Evolutionary conservation across 306 rosid species (phyloP).

Genomic region (Sechiopsis laciniata): DNA sequence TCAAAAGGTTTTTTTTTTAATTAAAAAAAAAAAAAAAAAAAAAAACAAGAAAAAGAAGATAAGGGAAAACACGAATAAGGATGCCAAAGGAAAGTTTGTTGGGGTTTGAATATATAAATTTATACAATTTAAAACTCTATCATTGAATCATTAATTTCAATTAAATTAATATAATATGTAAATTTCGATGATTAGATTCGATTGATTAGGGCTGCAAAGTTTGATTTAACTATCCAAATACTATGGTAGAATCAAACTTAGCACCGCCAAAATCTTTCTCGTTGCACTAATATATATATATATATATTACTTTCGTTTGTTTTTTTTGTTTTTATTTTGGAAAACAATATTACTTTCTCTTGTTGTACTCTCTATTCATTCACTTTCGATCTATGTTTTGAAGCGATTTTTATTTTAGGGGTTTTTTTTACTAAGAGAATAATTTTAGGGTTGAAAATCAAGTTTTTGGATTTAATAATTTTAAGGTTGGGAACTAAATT

Average conservation of each 20-base stretch:
- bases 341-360: not conserved
- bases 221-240: constrained; percentile 23
- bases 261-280: constrained; percentile 33
- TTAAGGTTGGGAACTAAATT: too few relatives aligned
- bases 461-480: too few relatives aligned
- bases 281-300: not conserved
- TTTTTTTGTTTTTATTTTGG: too few relatives aligned
- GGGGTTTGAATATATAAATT: constrained; percentile 14
- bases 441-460: too few relatives aligned
- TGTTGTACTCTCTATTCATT: too few relatives aligned
- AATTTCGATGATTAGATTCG: constrained; percentile 46
- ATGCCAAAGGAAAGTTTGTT: constrained; percentile 22
- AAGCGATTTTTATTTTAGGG: not conserved
- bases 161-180: constrained; percentile 4
- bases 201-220: constrained; percentile 31
- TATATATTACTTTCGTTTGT: too few relatives aligned
- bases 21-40: too few relatives aligned
- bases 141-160: constrained; percentile 35
- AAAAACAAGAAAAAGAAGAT: not conserved
- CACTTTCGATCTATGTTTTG: not conserved
- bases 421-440: not conserved
- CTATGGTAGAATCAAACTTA: constrained; percentile 21
- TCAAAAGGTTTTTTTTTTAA: not conserved
- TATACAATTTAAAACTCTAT: constrained; percentile 21
- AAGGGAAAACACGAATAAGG: constrained; percentile 10